Evolutionary conservation across 2,329 filamentous ascomycete species (phyloP).

Genomic region (Botrytis tulipae): DNA sequence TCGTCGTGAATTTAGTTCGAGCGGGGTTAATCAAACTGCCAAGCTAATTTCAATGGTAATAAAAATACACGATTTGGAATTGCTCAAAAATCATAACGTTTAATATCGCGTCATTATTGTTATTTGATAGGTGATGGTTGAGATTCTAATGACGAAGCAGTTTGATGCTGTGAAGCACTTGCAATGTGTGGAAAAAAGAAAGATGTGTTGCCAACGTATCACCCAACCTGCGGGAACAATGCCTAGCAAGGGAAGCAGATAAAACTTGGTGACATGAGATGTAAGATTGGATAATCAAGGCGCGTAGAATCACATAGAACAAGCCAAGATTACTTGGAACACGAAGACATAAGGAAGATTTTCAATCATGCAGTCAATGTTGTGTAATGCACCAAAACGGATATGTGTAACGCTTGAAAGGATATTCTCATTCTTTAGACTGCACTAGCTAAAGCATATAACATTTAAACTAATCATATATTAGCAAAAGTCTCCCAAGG

Average conservation of each 20-base stretch:
- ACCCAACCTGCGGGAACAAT: neutral
- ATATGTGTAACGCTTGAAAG: slow-evolving; percentile 8
- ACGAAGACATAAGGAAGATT: neutral
- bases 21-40: neutral
- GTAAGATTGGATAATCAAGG: no score
- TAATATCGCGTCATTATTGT: neutral
- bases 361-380: neutral
- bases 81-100: neutral
- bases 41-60: neutral
- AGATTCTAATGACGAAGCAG: neutral
- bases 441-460: slow-evolving; percentile 17
- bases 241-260: no score
- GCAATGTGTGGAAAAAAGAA: neutral
- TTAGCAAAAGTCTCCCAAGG: neutral
- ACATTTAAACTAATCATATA: slow-evolving; percentile 4
- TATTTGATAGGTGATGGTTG: neutral
- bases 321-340: neutral
- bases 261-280: neutral
- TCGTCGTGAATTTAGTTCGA: neutral
- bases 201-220: neutral
- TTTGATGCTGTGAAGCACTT: neutral
- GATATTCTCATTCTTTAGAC: slow-evolving; percentile 15
- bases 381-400: neutral
- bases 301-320: neutral
- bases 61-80: neutral